Evolutionary conservation across 2,329 filamentous ascomycete species (phyloP), one percentile per base, ranked within the genome.

Genomic region (Pseudocercospora vitis): DNA sequence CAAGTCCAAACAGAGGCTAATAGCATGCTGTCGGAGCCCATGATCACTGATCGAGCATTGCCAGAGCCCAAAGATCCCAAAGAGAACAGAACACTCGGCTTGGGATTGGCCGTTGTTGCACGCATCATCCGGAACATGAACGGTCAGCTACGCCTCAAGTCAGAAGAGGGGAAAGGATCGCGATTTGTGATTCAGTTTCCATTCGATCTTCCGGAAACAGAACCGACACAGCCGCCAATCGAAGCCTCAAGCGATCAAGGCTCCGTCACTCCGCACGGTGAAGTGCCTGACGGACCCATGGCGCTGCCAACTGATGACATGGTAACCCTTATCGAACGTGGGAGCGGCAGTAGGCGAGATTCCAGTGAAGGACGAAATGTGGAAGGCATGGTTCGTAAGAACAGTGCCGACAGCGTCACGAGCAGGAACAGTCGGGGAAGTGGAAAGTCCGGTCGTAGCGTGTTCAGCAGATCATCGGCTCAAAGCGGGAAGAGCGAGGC

Each of bases 111-210:
- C 0, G 79, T 95, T 9, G 91, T 95, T n/a, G 88, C 89, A 12
- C 83, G 91, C 31, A 89, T 90, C 29, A 79, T 96, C 26, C 82
- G 85, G n/a, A 95, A 91, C 65, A 94, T 95, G 88, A 86, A 92
- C 54, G 91, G 91, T 0, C 91, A 95, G 65, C 71, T 96, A 24
- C 83, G 89, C 1, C 74, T 96, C 1, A 92, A 91, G 64, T 95
- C 90, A 0, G 89, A 94, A 64, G 81, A 87, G 66, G 87, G 87
- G 1, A 88, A 86, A 63, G 91, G 91, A 0, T 91, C 90, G 14
- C 81, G 88, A 48, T 95, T 96, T 59, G 84, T 90, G 16, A 82
- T 96, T 19, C 83, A 89, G 58, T 74, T 96, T 24, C 86, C 87
- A 0, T 94, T 96, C 59, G 78, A 84, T 6, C 67, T 91, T 1